Base-by-base conservation (phyloP, 2,329 filamentous ascomycete species). In the Pseudogymnoascus sp. region DNA sequence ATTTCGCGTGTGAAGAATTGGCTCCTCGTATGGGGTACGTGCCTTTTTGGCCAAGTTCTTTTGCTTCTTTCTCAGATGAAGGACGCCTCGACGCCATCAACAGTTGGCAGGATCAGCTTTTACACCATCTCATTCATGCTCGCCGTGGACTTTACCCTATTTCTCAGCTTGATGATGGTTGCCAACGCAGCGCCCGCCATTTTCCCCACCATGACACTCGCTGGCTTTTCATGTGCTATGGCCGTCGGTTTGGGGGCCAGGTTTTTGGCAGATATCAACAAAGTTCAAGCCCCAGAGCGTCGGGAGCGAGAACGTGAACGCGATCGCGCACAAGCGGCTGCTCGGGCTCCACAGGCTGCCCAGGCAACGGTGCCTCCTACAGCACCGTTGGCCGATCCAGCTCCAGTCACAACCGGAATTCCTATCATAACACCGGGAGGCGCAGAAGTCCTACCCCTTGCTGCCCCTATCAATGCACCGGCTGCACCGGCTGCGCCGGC, bases 21-120 rank as follows among this genome's bases (percentile, higher is more conserved):
- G 79, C 76, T 88, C 31, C 75, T 87, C 25, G 72, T 79, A 3
- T 82, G 84, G 64, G 82, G 83, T 2, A 72, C 79, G 16, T 73
- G 87, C n/a, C 75, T 87, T 36, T 81, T 84, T 65, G 79, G 75
- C n/a, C 86, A 89, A 73, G 80, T 87, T 37, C 79, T 82, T 66
- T 77, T 89, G 3, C 77, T 88, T 62, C 86, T 87, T 70, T 73
- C 78, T 56, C 87, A 89, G 74, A 86, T 88, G 78, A 83, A 82
- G 67, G 85, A 88, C 70, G 83, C 85, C 0, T 86, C 80, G 56
- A 89, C 87, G 6, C 87, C 87, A 2, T 89, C 86, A 0, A 89
- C 86, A 1, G 78, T 88, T 68, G 85, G 84, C 3, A 79, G 87
- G 16, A 81, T 89, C 68, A 89, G 86, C 73, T 86, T 89, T 71